Conservation (phyloP, 306 rosid genomes). For the Purshia tridentata region DNA sequence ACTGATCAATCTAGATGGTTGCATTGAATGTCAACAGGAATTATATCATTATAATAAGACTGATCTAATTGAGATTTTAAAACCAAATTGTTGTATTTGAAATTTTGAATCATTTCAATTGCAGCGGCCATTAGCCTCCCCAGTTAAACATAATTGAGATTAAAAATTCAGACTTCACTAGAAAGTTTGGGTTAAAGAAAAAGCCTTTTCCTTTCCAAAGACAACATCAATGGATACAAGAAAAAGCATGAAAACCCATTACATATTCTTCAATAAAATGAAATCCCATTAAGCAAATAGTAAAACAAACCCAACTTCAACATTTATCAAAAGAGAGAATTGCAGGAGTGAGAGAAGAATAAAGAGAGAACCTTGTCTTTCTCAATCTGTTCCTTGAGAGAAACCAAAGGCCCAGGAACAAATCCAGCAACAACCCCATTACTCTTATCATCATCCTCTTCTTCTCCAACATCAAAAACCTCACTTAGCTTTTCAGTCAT, state of each 20-base stretch:
- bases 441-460: slow-evolving; percentile 33
- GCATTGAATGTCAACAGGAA: slow-evolving; percentile 4
- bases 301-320: slow-evolving; percentile 25
- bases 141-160: slow-evolving; percentile 4
- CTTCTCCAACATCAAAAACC: slow-evolving; percentile 35
- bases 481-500: slow-evolving; percentile 37
- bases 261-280: not conserved
- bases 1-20: slow-evolving; percentile 7
- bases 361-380: slow-evolving; percentile 67
- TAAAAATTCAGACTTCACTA: not conserved
- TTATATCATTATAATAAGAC: not conserved
- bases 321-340: not conserved
- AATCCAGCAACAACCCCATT: slow-evolving; percentile 38
- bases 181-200: slow-evolving; percentile 6
- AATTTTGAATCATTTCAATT: not conserved
- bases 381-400: slow-evolving; percentile 96
- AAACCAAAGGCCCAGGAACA: slow-evolving; percentile 82
- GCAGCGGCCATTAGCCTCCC: not conserved
- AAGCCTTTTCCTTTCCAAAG: not conserved
- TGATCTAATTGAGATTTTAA: not conserved
- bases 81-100: not conserved
- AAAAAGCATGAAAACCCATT: slow-evolving; percentile 14
- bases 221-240: not conserved
- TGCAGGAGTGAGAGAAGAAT: not conserved
- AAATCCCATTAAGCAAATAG: slow-evolving; percentile 4